A percentile compares a stretch with the other conserved stretches of the same genome.
Evolutionary conservation across 495 filamentous ascomycete species (phyloP).

Genomic region (Astrocystis sublimbata): DNA sequence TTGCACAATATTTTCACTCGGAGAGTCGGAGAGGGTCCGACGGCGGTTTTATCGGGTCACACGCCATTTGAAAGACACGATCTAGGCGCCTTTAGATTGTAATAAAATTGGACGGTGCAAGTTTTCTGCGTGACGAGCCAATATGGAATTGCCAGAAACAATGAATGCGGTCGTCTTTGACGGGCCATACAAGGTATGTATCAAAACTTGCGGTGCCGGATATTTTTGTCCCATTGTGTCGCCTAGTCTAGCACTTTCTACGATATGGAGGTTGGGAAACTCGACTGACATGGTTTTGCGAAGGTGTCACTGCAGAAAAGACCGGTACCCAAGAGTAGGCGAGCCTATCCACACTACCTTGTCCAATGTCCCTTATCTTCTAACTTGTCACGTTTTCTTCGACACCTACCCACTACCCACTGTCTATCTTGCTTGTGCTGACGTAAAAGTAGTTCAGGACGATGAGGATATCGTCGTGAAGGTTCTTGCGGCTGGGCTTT

Average conservation of each 20-base stretch:
- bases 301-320: constrained; percentile 65
- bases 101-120: not conserved
- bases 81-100: not conserved
- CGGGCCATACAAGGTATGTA: constrained; percentile 59
- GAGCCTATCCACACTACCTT: not conserved
- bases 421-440: not conserved
- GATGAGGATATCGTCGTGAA: constrained; percentile 81
- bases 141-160: constrained; percentile 34
- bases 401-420: not conserved
- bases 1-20: not conserved
- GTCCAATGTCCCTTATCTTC: constrained; percentile 15
- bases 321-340: constrained; percentile 57
- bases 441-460: constrained; percentile 57
- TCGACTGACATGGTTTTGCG: too few species aligned
- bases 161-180: constrained; percentile 77
- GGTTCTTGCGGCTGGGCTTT: constrained; percentile 82
- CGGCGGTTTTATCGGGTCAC: not conserved
- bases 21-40: not conserved
- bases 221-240: too few species aligned
- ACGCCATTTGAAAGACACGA: not conserved
- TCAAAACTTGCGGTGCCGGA: too few species aligned
- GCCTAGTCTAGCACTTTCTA: too few species aligned
- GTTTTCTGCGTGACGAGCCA: constrained; percentile 3
- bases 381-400: constrained; percentile 23
- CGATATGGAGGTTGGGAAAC: too few species aligned